These are phyloP conservation scores for Chrysoporthe cubensis DNA, from an alignment of 2,329 filamentous ascomycete species.

Conservation along the genomic window DNA sequence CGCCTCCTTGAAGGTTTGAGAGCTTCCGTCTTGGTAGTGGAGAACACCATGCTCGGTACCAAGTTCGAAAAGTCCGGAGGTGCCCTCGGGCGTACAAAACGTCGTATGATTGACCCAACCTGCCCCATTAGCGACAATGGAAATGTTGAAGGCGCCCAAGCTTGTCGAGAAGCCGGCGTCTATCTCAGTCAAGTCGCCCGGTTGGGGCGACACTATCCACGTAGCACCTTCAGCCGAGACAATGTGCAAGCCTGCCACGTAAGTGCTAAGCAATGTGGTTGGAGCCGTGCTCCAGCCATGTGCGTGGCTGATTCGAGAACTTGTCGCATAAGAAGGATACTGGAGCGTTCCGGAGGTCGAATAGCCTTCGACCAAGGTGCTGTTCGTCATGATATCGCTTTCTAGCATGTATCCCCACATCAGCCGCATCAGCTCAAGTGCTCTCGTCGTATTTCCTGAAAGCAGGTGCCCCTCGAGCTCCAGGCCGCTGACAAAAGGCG, in stretches of 20 bases:
- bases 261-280: constrained; percentile 9
- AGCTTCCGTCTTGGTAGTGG: not conserved
- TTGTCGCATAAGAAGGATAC: constrained; percentile 13
- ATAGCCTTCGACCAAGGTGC: constrained; percentile 23
- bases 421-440: constrained; percentile 12
- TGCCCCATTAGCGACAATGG: not conserved
- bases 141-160: constrained; percentile 14
- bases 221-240: constrained; percentile 11
- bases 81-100: not conserved
- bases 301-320: constrained; percentile 13
- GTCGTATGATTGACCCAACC: not conserved
- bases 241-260: constrained; percentile 16
- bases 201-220: constrained; percentile 19
- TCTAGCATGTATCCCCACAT: constrained; percentile 25
- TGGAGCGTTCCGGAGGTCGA: constrained; percentile 19
- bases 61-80: not conserved
- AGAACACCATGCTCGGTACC: not conserved
- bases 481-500: constrained; percentile 21
- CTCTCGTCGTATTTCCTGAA: constrained; percentile 11
- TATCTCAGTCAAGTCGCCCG: not conserved
- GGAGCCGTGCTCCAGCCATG: constrained; percentile 25
- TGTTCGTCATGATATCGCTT: constrained; percentile 21
- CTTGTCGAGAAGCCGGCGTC: constrained; percentile 5
- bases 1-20: not conserved
- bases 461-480: constrained; percentile 20